Evolutionary conservation across 106 monocot genomes (phyloP).

Genomic region (Xerophyta viscosa): DNA sequence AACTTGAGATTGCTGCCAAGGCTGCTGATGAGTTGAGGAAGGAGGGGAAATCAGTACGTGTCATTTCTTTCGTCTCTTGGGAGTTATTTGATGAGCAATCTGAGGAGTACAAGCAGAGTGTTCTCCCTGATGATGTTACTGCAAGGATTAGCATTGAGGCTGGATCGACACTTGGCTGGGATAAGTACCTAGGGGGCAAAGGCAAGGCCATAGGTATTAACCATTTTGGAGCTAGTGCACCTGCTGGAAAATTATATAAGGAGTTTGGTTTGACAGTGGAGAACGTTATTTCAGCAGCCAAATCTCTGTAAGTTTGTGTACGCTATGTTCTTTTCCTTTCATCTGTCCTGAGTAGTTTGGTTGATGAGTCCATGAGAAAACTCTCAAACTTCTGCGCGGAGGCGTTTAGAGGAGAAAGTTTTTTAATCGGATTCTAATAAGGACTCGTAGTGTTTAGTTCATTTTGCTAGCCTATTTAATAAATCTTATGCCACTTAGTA

Average conservation of each 20-base stretch:
- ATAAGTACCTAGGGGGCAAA: slow-evolving; percentile 49
- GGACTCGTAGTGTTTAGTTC: too few relatives aligned
- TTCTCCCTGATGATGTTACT: slow-evolving; percentile 55
- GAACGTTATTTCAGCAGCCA: slow-evolving; percentile 52
- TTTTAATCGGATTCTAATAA: too few relatives aligned
- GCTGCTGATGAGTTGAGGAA: slow-evolving; percentile 80
- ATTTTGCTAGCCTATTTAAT: too few relatives aligned
- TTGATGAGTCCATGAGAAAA: too few relatives aligned
- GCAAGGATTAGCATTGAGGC: slow-evolving; percentile 76
- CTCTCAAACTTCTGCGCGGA: too few relatives aligned
- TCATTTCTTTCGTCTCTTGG: slow-evolving; percentile 77
- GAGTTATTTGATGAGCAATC: slow-evolving; percentile 79
- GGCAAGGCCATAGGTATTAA: slow-evolving; percentile 84
- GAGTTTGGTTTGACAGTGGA: slow-evolving; percentile 66
- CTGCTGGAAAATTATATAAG: slow-evolving; percentile 82
- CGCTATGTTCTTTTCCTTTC: too few relatives aligned
- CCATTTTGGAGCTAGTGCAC: slow-evolving; percentile 75
- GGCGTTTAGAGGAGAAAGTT: too few relatives aligned
- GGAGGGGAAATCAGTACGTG: slow-evolving; percentile 60
- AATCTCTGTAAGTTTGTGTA: slow-evolving; percentile 29
- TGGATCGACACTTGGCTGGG: slow-evolving; percentile 72
- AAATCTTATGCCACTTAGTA: too few relatives aligned
- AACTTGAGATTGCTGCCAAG: slow-evolving; percentile 75
- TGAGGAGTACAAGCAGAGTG: slow-evolving; percentile 61
- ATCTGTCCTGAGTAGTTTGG: too few relatives aligned